Evolutionary conservation across 352 stramenopile genomes (phyloP).

Genomic region (Pythium scleroteichum): DNA sequence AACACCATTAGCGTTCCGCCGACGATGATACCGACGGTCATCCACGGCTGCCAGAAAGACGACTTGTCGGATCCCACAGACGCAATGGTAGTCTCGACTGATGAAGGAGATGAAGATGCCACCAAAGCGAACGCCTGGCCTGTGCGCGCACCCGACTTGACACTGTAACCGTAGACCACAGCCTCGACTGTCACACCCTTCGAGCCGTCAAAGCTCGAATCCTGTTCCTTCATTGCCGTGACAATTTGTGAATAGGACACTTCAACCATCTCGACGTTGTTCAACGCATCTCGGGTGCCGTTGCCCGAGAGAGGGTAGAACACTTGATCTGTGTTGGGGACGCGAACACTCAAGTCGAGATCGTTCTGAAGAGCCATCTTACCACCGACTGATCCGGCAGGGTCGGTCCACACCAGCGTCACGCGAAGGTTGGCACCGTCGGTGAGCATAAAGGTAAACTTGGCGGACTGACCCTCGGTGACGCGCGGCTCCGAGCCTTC

Average conservation of each 20-base stretch:
- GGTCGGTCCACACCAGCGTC: constrained; percentile 75
- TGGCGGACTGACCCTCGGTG: constrained; percentile 41
- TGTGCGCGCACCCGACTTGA: constrained; percentile 53
- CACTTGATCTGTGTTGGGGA: constrained; percentile 47
- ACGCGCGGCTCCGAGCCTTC: constrained; percentile 59
- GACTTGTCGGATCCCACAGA: background rate
- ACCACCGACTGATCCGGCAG: constrained; percentile 50
- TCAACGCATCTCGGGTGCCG: constrained; percentile 55
- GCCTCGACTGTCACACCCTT: constrained; percentile 60
- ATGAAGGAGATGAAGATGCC: constrained; percentile 65
- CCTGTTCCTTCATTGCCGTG: constrained; percentile 27
- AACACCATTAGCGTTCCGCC: constrained; percentile 48
- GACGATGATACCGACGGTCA: constrained; percentile 64
- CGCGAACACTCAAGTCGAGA: constrained; percentile 58
- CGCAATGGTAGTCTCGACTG: constrained; percentile 33
- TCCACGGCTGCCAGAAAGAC: constrained; percentile 75
- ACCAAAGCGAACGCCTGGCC: constrained; percentile 76
- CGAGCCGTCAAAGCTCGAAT: constrained; percentile 32
- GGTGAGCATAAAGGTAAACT: constrained; percentile 61
- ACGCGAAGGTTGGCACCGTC: constrained; percentile 57
- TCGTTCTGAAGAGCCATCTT: constrained; percentile 69
- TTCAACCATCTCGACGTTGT: constrained; percentile 84
- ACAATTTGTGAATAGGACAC: constrained; percentile 55
- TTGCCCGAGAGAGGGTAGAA: constrained; percentile 70
- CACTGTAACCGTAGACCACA: constrained; percentile 58